Conservation (phyloP, 2,329 filamentous ascomycete species). For the Penicillium oxalicum region DNA sequence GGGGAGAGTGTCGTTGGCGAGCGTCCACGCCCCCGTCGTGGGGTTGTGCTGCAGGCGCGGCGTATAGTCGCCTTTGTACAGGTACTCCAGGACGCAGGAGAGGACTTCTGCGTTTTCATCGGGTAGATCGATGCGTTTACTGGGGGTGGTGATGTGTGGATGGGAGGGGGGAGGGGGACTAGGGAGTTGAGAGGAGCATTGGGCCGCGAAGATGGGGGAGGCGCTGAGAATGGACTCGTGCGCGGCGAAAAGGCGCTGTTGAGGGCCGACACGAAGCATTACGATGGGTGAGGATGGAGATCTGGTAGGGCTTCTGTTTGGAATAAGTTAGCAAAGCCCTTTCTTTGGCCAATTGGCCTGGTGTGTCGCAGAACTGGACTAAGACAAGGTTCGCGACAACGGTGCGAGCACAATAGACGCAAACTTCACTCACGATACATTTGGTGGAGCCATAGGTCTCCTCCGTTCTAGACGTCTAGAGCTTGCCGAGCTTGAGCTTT, state of each 20-base stretch:
- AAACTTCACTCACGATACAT: slow-evolving; percentile 28
- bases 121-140: slow-evolving; percentile 71
- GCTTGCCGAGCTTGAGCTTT: slow-evolving; percentile 19
- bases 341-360: background rate
- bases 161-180: slow-evolving; percentile 7
- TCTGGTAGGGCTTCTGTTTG: slow-evolving; percentile 44
- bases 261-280: slow-evolving; percentile 71
- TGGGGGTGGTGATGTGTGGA: slow-evolving; percentile 23
- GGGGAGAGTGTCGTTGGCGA: slow-evolving; percentile 57
- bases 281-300: slow-evolving; percentile 63
- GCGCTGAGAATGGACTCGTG: slow-evolving; percentile 77
- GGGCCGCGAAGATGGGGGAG: slow-evolving; percentile 71
- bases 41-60: slow-evolving; percentile 78
- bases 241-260: slow-evolving; percentile 82
- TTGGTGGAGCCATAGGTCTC: slow-evolving; percentile 28
- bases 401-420: background rate
- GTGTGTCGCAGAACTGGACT: background rate
- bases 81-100: slow-evolving; percentile 80
- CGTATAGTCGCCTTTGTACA: slow-evolving; percentile 92
- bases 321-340: background rate
- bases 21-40: slow-evolving; percentile 69
- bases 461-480: slow-evolving; percentile 25
- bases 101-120: slow-evolving; percentile 88
- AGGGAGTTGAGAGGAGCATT: slow-evolving; percentile 51
- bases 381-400: too few species aligned